phyloP scores from a whole-genome alignment of 73 alveolate species.

The Effrenium voratum region DNA sequence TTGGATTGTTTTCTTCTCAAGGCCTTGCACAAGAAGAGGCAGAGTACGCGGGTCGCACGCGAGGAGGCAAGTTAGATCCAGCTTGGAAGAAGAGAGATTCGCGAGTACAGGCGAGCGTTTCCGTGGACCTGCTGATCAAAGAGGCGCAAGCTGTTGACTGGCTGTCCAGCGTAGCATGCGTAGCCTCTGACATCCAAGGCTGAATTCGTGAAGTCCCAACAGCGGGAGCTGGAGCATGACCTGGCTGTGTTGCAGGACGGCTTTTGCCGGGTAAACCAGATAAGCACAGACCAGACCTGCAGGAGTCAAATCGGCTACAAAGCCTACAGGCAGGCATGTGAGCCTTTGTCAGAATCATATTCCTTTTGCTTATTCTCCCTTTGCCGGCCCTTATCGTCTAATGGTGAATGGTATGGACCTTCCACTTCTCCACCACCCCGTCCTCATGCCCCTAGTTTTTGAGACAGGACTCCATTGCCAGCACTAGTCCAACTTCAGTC shows the following conservation, averaged over 20 bases:
- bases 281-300: not conserved
- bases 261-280: not conserved
- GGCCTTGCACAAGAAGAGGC: constrained; percentile 24
- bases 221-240: constrained; percentile 90
- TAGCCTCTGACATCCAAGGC: not conserved
- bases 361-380: too few species aligned
- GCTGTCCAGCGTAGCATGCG: too few species aligned
- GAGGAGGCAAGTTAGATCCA: not conserved
- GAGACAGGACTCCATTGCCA: too few species aligned
- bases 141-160: not conserved
- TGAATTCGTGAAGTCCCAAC: constrained; percentile 58
- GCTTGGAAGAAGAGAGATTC: not conserved
- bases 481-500: too few species aligned
- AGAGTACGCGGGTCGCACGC: constrained; percentile 1
- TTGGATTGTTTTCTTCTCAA: not conserved
- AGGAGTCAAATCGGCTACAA: constrained; percentile 83
- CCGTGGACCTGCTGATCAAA: constrained; percentile 42
- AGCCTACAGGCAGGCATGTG: constrained; percentile 64
- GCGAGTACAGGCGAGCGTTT: constrained; percentile 19
- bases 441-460: too few species aligned
- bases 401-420: too few species aligned
- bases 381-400: too few species aligned
- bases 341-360: too few species aligned
- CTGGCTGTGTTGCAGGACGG: constrained; percentile 49
- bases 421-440: too few species aligned